Evolutionary conservation across 768 basidiomycete species (phyloP).

Genomic region (Boletus coccyginus): DNA sequence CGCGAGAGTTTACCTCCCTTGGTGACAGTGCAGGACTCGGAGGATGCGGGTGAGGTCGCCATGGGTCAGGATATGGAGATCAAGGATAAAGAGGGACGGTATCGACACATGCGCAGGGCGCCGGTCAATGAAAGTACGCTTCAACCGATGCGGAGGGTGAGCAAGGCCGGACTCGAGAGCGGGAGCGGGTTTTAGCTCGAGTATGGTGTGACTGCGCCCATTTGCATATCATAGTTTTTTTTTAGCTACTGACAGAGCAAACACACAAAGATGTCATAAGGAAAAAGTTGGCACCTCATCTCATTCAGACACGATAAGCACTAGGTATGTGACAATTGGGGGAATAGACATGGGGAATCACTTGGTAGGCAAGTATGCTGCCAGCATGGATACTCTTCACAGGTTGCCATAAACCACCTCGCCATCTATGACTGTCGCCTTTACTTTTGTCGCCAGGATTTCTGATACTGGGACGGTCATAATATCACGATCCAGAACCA

Average conservation of each 20-base stretch:
- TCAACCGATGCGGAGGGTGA: conserved; percentile 86
- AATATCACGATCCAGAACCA: conserved; percentile 78
- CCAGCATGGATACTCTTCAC: conserved; percentile 8
- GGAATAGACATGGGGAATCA: neutral
- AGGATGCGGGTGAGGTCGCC: conserved; percentile 33
- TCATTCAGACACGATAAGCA: neutral
- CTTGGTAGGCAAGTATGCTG: neutral
- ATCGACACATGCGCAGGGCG: conserved; percentile 81
- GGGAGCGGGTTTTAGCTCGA: conserved; percentile 45
- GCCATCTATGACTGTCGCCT: conserved; percentile 77
- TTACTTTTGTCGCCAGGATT: conserved; percentile 63
- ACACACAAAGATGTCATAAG: neutral
- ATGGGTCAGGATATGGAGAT: conserved; percentile 87
- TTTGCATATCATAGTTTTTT: conserved; percentile 7
- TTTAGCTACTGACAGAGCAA: neutral
- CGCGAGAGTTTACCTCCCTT: conserved; percentile 61
- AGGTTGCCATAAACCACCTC: conserved; percentile 56
- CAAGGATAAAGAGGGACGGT: conserved; percentile 79
- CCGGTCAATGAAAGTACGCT: conserved; percentile 87
- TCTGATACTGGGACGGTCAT: conserved; percentile 61
- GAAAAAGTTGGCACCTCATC: no score
- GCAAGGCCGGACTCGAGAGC: conserved; percentile 91
- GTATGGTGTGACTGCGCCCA: conserved; percentile 16
- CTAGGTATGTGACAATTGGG: neutral
- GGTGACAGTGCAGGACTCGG: conserved; percentile 26